Evolutionary conservation across 306 rosid genomes (phyloP).

Genomic region (Corylus avellana): DNA sequence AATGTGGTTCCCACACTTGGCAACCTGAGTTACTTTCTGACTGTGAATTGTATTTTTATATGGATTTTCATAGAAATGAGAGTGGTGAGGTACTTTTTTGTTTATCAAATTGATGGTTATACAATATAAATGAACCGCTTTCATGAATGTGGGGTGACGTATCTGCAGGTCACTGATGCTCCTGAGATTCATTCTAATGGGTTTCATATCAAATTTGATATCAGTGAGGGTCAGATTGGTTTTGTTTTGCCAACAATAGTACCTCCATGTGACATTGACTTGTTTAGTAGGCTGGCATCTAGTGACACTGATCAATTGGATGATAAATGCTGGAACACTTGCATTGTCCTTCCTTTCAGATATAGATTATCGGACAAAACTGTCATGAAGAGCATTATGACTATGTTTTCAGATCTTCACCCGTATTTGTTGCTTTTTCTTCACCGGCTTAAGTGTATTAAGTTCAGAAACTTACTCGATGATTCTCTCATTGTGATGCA

Average conservation of each 20-base stretch:
- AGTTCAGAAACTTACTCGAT: constrained; percentile 64
- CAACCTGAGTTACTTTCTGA: neutral
- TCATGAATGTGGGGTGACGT: constrained; percentile 25
- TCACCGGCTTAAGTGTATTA: constrained; percentile 89
- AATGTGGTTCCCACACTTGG: neutral
- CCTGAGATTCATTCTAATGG: constrained; percentile 99
- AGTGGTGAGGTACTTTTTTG: neutral
- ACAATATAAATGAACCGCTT: constrained; percentile 8
- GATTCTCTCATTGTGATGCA: constrained; percentile 71
- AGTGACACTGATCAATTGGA: constrained; percentile 43
- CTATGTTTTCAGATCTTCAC: constrained; percentile 91
- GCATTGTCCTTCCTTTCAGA: constrained; percentile 89
- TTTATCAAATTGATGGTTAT: neutral
- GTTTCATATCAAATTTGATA: constrained; percentile 92
- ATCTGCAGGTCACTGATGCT: constrained; percentile 86
- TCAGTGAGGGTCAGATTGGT: constrained; percentile 92
- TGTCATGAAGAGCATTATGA: constrained; percentile 53
- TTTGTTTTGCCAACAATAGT: constrained; percentile 83
- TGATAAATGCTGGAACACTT: constrained; percentile 70
- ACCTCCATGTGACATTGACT: constrained; percentile 64
- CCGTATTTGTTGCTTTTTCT: constrained; percentile 90
- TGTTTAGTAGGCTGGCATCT: constrained; percentile 59
- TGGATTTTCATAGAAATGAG: too few species aligned
- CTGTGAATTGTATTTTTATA: neutral
- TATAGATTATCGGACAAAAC: constrained; percentile 57